A percentile compares a stretch with the other conserved stretches of the same genome.
Evolutionary conservation across 768 basidiomycete species (phyloP).

Genomic region (Boletus huronensis): DNA sequence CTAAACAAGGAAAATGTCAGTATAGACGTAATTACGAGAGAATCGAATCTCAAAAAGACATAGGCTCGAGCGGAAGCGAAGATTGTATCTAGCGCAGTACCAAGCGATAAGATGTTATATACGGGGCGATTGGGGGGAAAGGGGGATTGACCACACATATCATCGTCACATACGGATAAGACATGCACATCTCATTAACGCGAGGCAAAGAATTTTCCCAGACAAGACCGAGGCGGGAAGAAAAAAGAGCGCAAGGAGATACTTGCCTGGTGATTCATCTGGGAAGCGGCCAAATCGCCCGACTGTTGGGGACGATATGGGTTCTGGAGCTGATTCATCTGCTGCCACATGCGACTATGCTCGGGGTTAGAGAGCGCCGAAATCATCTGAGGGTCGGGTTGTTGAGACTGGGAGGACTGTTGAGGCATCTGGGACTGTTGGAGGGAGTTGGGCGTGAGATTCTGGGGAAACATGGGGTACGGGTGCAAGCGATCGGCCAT

Average conservation of each 20-base stretch:
- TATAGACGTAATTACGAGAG: conserved; percentile 14
- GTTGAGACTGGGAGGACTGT: conserved; percentile 44
- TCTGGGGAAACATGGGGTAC: conserved; percentile 52
- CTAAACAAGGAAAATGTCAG: conserved; percentile 32
- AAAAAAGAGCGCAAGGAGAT: conserved; percentile 11
- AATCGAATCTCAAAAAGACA: conserved; percentile 3
- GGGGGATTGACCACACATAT: conserved; percentile 19
- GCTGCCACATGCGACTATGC: conserved; percentile 54
- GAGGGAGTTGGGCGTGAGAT: conserved; percentile 44
- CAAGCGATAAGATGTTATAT: conserved; percentile 14
- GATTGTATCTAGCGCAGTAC: neutral
- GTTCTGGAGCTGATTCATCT: conserved; percentile 46
- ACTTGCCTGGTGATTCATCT: conserved; percentile 49
- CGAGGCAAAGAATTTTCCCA: conserved; percentile 15
- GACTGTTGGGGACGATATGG: conserved; percentile 42
- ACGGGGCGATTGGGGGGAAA: conserved; percentile 7
- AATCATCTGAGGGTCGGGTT: conserved; percentile 37
- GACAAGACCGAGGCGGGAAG: conserved; percentile 5
- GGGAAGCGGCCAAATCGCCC: conserved; percentile 38
- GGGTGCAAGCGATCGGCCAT: conserved; percentile 62
- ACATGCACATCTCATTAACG: conserved; percentile 13
- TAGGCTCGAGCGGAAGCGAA: conserved; percentile 2
- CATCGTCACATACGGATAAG: conserved; percentile 11
- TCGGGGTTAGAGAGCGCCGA: conserved; percentile 47
- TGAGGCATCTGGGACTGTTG: conserved; percentile 42